phyloP scores from a whole-genome alignment of 306 rosid species.

The Cercis canadensis region DNA sequence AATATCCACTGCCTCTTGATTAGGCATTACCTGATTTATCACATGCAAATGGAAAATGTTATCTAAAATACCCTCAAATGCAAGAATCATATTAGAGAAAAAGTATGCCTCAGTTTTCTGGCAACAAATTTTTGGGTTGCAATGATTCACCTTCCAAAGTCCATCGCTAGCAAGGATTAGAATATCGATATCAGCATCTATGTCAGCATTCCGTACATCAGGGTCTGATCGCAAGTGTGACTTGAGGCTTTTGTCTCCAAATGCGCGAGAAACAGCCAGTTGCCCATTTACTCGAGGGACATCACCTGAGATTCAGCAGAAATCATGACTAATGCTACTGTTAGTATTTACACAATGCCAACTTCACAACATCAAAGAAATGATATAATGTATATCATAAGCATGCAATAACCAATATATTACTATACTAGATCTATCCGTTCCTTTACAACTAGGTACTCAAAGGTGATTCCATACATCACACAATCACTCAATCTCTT shows the following conservation, averaged over 20 bases:
- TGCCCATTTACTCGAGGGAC: slow-evolving; percentile 96
- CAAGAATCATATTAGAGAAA: neutral
- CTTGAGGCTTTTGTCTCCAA: slow-evolving; percentile 95
- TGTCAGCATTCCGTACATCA: slow-evolving; percentile 45
- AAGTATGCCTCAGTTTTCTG: neutral
- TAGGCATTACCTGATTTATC: slow-evolving; percentile 73
- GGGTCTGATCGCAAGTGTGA: slow-evolving; percentile 90
- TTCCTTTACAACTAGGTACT: neutral
- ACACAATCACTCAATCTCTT: slow-evolving; percentile 2
- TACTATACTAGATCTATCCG: too few species aligned
- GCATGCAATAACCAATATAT: too few species aligned
- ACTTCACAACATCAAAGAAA: neutral
- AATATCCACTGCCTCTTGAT: slow-evolving; percentile 90
- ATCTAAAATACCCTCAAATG: slow-evolving; percentile 14
- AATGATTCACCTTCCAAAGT: slow-evolving; percentile 81
- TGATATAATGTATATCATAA: too few species aligned
- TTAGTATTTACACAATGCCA: slow-evolving; percentile 10
- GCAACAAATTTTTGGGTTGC: slow-evolving; percentile 16
- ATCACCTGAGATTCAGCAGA: slow-evolving; percentile 58
- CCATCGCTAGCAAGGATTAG: slow-evolving; percentile 91
- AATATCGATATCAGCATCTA: slow-evolving; percentile 60
- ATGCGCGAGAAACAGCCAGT: slow-evolving; percentile 95
- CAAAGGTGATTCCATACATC: neutral
- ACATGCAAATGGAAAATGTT: slow-evolving; percentile 24
- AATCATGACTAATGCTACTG: slow-evolving; percentile 26